Evolutionary conservation across 768 basidiomycete genomes (phyloP).

Genomic region (Suillus cothurnatus): DNA sequence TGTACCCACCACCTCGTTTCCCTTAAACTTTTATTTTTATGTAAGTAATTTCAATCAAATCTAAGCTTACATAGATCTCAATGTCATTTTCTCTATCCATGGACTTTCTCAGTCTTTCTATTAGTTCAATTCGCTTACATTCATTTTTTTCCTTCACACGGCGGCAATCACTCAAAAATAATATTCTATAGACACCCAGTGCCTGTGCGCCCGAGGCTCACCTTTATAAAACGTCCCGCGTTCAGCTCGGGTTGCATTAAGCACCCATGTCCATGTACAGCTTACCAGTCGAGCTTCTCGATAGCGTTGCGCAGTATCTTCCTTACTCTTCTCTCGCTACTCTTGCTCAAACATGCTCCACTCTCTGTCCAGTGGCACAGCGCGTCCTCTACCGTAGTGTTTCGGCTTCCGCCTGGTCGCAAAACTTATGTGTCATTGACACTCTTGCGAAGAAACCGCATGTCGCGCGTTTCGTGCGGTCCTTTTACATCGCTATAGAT

Average conservation of each 20-base stretch:
- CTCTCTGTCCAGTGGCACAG: constrained; percentile 52
- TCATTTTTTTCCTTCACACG: constrained; percentile 29
- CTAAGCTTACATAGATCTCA: constrained; percentile 12
- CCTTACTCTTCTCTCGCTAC: constrained; percentile 43
- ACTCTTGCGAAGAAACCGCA: constrained; percentile 60
- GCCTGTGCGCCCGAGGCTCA: constrained; percentile 6
- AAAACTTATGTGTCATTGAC: constrained; percentile 50
- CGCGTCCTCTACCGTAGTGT: constrained; percentile 66
- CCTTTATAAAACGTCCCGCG: constrained; percentile 16
- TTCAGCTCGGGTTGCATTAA: constrained; percentile 5
- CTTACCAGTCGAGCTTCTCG: constrained; percentile 66
- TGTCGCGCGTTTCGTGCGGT: constrained; percentile 62
- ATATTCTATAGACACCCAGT: constrained; percentile 12
- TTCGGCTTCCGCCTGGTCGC: constrained; percentile 43
- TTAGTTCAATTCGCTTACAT: constrained; percentile 16
- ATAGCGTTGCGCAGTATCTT: constrained; percentile 47
- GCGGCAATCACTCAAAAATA: constrained; percentile 39
- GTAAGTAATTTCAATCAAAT: constrained; percentile 15
- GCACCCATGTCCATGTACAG: constrained; percentile 45
- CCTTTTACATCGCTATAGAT: constrained; percentile 57
- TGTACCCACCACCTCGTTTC: constrained; percentile 13
- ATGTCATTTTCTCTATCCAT: constrained; percentile 15
- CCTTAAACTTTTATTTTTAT: constrained; percentile 11
- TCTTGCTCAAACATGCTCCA: constrained; percentile 46
- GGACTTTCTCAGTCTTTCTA: constrained; percentile 18